Conservation (phyloP, 495 filamentous ascomycete species). For the Penicillium dipodomyicola region DNA sequence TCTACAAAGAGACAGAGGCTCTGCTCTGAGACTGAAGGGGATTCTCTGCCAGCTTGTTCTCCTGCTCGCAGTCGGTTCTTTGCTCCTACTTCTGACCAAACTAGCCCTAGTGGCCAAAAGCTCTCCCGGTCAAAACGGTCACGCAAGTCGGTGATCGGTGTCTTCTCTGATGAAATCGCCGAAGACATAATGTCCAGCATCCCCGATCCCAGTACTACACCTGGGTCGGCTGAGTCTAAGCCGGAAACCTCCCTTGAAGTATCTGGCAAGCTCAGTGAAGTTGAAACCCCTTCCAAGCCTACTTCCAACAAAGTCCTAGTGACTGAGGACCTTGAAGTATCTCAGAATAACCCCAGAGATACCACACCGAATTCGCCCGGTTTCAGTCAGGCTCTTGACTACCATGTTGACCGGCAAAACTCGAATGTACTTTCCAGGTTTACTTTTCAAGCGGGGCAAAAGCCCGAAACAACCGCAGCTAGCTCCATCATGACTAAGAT, state of each 20-base stretch:
- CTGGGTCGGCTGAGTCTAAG: slow-evolving; percentile 13
- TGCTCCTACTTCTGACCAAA: slow-evolving; percentile 34
- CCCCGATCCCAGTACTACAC: slow-evolving; percentile 34
- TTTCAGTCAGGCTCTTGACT: slow-evolving; percentile 36
- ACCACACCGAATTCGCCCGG: slow-evolving; percentile 22
- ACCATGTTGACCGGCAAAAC: slow-evolving; percentile 41
- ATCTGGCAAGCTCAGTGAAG: not conserved
- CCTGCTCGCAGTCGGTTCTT: slow-evolving; percentile 60
- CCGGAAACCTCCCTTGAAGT: slow-evolving; percentile 29
- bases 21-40: slow-evolving; percentile 54
- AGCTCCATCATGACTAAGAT: slow-evolving; percentile 12
- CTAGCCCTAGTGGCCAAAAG: slow-evolving; percentile 53
- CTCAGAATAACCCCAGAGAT: not conserved
- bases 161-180: slow-evolving; percentile 67
- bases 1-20: slow-evolving; percentile 61
- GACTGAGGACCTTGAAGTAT: not conserved
- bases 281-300: slow-evolving; percentile 1
- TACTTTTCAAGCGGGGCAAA: slow-evolving; percentile 25
- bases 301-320: not conserved
- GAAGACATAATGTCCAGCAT: slow-evolving; percentile 60
- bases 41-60: slow-evolving; percentile 30
- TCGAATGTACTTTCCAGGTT: slow-evolving; percentile 37
- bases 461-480: not conserved
- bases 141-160: slow-evolving; percentile 51
- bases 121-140: slow-evolving; percentile 42